These are phyloP conservation scores for Hypoxylon lienhwacheense DNA, from an alignment of 495 filamentous ascomycete genomes.

Conservation along the genomic window DNA sequence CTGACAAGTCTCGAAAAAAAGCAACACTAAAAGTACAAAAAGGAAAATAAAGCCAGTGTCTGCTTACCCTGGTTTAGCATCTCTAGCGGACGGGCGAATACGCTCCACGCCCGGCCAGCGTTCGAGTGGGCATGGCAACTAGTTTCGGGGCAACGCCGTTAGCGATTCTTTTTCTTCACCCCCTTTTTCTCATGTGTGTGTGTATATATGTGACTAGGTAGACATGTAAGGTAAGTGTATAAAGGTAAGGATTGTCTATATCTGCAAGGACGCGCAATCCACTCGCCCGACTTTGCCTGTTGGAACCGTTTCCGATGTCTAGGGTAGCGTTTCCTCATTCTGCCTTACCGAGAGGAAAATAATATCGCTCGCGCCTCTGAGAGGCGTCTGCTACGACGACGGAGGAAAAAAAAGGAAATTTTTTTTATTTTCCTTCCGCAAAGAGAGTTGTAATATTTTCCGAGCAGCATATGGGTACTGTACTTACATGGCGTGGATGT, in stretches of 20 bases:
- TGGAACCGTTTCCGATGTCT: not conserved
- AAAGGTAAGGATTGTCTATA: no score
- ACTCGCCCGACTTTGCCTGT: not conserved
- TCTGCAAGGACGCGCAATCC: no score
- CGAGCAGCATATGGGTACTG: not conserved
- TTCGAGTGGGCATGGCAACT: conserved; percentile 57
- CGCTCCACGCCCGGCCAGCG: conserved; percentile 57
- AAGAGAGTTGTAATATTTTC: not conserved
- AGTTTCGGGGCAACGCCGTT: conserved; percentile 4
- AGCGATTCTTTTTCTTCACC: conserved; percentile 1
- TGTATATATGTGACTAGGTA: no score
- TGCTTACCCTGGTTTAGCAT: conserved; percentile 53
- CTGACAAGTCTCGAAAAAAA: not conserved
- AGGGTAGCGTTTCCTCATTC: not conserved
- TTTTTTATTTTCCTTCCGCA: not conserved
- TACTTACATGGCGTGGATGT: conserved; percentile 34
- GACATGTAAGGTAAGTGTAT: no score
- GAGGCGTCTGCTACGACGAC: not conserved
- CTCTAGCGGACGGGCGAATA: conserved; percentile 57
- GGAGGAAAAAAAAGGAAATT: not conserved
- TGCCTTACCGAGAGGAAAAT: not conserved
- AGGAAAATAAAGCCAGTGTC: not conserved
- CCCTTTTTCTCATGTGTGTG: no score
- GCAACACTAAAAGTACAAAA: not conserved
- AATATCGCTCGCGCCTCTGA: not conserved